Percentiles rank a stretch among this genome's conserved stretches.
Evolutionary conservation across 768 basidiomycete genomes (phyloP).

Genomic region (Glaciozyma martinii): DNA sequence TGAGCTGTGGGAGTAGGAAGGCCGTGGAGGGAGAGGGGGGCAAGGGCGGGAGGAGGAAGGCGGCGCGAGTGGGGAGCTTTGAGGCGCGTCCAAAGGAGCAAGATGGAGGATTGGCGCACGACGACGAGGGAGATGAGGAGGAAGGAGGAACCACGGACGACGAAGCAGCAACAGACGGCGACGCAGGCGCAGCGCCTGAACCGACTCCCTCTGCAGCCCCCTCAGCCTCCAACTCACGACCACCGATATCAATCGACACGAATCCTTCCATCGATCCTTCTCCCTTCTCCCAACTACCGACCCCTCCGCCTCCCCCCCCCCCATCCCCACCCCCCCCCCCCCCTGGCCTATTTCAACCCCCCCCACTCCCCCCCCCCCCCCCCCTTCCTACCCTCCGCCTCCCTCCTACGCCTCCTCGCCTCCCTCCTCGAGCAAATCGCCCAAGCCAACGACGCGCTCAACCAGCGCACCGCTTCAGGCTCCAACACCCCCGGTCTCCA

Average conservation of each 20-base stretch:
- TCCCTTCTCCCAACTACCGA: not conserved
- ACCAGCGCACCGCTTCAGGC: not conserved
- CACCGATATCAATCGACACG: not conserved
- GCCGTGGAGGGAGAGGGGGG: not conserved
- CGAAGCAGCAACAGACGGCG: not conserved
- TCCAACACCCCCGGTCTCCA: not conserved
- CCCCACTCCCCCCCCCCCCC: slow-evolving; percentile 49
- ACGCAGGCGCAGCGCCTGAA: not conserved
- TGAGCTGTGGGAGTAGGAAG: not conserved
- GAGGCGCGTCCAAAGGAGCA: not conserved
- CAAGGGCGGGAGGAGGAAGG: slow-evolving; percentile 9
- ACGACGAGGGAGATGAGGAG: not conserved
- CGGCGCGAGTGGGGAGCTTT: slow-evolving; percentile 7
- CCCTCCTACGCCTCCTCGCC: slow-evolving; percentile 77
- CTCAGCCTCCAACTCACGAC: not conserved
- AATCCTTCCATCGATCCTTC: not conserved
- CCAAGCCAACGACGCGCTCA: not conserved
- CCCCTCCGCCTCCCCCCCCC: not conserved
- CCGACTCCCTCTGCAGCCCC: not conserved
- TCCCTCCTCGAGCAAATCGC: slow-evolving; percentile 56
- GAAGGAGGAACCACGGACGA: too few species aligned
- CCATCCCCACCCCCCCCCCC: slow-evolving; percentile 2
- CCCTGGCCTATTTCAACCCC: too few species aligned
- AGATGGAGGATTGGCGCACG: not conserved
- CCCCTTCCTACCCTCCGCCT: slow-evolving; percentile 67